phyloP scores from a whole-genome alignment of 306 rosid genomes.

The Trifolium subterraneum region DNA sequence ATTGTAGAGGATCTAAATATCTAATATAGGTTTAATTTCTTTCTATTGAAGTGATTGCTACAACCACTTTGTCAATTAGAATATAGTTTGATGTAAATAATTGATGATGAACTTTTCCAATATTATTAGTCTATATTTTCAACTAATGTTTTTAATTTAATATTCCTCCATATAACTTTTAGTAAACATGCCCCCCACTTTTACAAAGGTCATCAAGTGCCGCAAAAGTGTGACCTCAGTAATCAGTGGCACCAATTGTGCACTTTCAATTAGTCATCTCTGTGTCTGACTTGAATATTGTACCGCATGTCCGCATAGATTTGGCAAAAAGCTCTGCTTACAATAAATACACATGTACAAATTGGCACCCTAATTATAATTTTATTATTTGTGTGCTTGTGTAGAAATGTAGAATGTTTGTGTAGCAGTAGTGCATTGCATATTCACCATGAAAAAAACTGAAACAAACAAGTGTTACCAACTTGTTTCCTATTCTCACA shows the following conservation, averaged over 20 bases:
- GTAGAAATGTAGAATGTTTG: not conserved
- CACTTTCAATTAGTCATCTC: slow-evolving; percentile 29
- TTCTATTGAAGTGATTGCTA: slow-evolving; percentile 16
- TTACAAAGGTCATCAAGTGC: slow-evolving; percentile 43
- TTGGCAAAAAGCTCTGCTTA: not conserved
- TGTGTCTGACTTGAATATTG: slow-evolving; percentile 29
- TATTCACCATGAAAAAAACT: no score
- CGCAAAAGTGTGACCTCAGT: slow-evolving; percentile 34
- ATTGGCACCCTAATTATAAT: not conserved
- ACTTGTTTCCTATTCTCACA: no score
- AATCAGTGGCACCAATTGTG: slow-evolving; percentile 46
- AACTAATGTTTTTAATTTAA: not conserved
- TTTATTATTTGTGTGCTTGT: not conserved
- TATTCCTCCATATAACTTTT: not conserved
- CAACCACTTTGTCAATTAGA: slow-evolving; percentile 31
- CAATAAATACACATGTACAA: not conserved
- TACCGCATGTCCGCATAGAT: not conserved
- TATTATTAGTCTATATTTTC: not conserved
- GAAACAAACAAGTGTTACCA: no score
- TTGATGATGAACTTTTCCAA: slow-evolving; percentile 24
- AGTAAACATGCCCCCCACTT: slow-evolving; percentile 12
- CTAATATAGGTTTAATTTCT: slow-evolving; percentile 32
- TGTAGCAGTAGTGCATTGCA: no score
- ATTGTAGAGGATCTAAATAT: not conserved
- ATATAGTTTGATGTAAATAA: slow-evolving; percentile 34